phyloP scores from a whole-genome alignment of 2,329 filamentous ascomycete species.

The Cladosporium colombiae region DNA sequence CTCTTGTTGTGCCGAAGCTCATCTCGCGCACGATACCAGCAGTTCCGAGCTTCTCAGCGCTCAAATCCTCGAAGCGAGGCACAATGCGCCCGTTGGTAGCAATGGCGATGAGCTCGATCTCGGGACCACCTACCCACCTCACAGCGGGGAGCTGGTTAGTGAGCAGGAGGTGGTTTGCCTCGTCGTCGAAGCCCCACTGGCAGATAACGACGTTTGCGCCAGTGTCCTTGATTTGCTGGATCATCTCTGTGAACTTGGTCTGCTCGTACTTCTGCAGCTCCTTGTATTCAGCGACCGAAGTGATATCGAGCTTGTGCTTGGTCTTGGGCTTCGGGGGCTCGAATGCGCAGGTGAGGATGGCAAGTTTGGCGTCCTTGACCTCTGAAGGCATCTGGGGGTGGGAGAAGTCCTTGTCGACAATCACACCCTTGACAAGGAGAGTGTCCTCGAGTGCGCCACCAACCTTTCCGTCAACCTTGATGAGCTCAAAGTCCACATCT shows the following conservation, averaged over 20 bases:
- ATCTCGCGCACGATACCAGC: slow-evolving; percentile 92
- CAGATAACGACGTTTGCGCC: slow-evolving; percentile 97
- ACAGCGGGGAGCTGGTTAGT: slow-evolving; percentile 96
- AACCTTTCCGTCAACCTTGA: slow-evolving; percentile 99
- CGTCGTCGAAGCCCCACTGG: slow-evolving; percentile 99
- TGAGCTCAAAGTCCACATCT: slow-evolving; percentile 97
- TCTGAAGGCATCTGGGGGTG: slow-evolving; percentile 98
- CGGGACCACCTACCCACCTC: slow-evolving; percentile 95
- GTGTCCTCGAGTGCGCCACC: slow-evolving; percentile 92
- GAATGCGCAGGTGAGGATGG: slow-evolving; percentile 96
- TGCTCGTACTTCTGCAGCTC: slow-evolving; percentile 94
- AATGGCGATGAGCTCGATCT: slow-evolving; percentile 98
- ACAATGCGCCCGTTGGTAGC: slow-evolving; percentile 98
- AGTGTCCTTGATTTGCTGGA: slow-evolving; percentile 94
- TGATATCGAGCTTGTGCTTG: slow-evolving; percentile 98
- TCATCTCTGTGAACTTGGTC: slow-evolving; percentile 98
- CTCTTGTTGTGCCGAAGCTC: slow-evolving; percentile 93
- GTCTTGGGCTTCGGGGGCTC: slow-evolving; percentile 99
- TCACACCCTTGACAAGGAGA: slow-evolving; percentile 93
- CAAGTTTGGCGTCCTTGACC: slow-evolving; percentile 92
- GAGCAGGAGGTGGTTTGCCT: slow-evolving; percentile 94
- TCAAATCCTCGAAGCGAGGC: slow-evolving; percentile 93
- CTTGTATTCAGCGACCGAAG: slow-evolving; percentile 96
- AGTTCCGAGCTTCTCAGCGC: slow-evolving; percentile 82
- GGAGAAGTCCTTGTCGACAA: slow-evolving; percentile 99